Percentiles rank a stretch among this genome's conserved stretches.
These are phyloP conservation scores for Sarcodon sp. DNA, from an alignment of 768 basidiomycete species.

Conservation along the genomic window DNA sequence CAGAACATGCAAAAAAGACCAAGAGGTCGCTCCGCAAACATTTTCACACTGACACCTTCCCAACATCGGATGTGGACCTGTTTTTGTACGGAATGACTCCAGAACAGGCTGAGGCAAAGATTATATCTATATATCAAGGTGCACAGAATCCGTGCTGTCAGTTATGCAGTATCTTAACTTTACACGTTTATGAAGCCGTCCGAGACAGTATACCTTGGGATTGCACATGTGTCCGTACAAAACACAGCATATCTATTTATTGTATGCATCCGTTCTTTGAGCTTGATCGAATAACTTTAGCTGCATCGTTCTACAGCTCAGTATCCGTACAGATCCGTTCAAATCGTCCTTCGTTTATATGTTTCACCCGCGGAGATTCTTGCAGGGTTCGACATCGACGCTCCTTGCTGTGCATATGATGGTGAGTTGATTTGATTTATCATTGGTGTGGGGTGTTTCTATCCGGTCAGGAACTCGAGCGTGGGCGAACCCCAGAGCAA, in stretches of 20 bases:
- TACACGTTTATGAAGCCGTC: conserved; percentile 29
- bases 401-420: conserved; percentile 45
- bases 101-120: conserved; percentile 51
- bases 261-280: conserved; percentile 21
- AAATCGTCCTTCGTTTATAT: conserved; percentile 55
- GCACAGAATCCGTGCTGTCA: background rate
- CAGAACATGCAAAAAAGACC: conserved; percentile 32
- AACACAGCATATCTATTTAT: conserved; percentile 54
- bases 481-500: conserved; percentile 45
- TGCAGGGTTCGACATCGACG: conserved; percentile 57
- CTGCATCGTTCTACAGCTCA: conserved; percentile 25
- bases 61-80: conserved; percentile 50
- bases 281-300: background rate
- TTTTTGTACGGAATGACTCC: conserved; percentile 48
- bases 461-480: conserved; percentile 21
- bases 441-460: too few species aligned
- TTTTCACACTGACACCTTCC: conserved; percentile 41
- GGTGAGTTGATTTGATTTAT: conserved; percentile 11
- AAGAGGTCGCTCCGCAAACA: conserved; percentile 46
- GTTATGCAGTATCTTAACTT: background rate
- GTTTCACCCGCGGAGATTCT: conserved; percentile 51
- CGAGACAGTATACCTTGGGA: conserved; percentile 58
- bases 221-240: conserved; percentile 52
- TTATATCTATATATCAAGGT: conserved; percentile 31
- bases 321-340: conserved; percentile 55